Evolutionary conservation across 345 rosid species (phyloP).

Genomic region (Linum trigynum): DNA sequence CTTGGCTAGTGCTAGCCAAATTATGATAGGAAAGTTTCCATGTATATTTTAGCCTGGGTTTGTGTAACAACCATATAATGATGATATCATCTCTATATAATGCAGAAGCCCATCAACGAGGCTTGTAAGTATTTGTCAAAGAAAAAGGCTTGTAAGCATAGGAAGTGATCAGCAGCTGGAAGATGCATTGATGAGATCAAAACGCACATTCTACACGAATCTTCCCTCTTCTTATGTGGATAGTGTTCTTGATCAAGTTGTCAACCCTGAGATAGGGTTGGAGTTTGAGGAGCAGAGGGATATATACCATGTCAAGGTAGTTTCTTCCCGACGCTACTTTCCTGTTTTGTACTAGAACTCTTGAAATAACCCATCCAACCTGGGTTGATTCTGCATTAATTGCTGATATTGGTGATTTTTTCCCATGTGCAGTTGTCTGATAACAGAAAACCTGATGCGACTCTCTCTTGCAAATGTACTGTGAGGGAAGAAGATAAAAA

Average conservation of each 20-base stretch:
- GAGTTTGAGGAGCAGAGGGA: conserved; percentile 35
- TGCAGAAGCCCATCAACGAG: conserved; percentile 22
- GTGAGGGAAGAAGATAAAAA: conserved; percentile 27
- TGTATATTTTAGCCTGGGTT: background rate
- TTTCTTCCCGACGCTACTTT: background rate
- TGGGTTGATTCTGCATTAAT: background rate
- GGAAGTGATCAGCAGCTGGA: conserved; percentile 21
- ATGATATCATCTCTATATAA: background rate
- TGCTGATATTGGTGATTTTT: conserved; percentile 3
- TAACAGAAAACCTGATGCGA: conserved; percentile 17
- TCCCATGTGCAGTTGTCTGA: conserved; percentile 33
- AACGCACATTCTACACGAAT: conserved; percentile 28
- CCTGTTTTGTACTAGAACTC: background rate
- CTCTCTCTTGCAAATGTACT: conserved; percentile 46
- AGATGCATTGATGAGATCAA: conserved; percentile 18
- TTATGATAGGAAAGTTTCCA: background rate
- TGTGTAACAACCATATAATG: background rate
- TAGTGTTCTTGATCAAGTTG: conserved; percentile 24
- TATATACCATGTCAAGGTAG: conserved; percentile 46
- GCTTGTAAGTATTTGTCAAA: conserved; percentile 8
- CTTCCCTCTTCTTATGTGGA: conserved; percentile 35
- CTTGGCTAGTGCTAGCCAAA: background rate
- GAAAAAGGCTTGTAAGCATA: conserved; percentile 10
- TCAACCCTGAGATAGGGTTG: conserved; percentile 27
- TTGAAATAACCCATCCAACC: too few relatives aligned